phyloP scores from a whole-genome alignment of 1,139 yeast species.

The Lodderomyces oxycetoniae region DNA sequence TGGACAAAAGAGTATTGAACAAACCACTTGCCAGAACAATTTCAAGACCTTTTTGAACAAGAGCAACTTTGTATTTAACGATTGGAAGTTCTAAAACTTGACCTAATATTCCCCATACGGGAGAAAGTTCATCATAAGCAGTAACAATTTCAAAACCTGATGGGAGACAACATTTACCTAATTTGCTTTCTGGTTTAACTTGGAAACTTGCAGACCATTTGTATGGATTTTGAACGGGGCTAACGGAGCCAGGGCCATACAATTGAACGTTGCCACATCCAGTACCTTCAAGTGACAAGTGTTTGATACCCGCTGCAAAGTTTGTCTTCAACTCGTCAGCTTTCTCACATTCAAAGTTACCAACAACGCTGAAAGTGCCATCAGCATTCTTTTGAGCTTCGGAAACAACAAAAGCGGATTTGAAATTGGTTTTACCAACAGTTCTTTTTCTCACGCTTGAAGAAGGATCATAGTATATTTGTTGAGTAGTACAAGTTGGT shows the following conservation, averaged over 20 bases:
- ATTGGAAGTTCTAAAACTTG: slow-evolving; percentile 6
- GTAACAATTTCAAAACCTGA: slow-evolving; percentile 35
- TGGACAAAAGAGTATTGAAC: slow-evolving; percentile 4
- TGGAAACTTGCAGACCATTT: slow-evolving; percentile 12
- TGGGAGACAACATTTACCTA: slow-evolving; percentile 13
- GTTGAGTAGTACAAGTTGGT: slow-evolving; percentile 5
- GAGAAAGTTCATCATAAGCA: slow-evolving; percentile 62
- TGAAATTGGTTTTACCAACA: slow-evolving; percentile 5
- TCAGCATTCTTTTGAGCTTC: slow-evolving; percentile 10
- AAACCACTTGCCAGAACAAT: slow-evolving; percentile 5
- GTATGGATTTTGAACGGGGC: slow-evolving; percentile 9
- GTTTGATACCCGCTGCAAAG: slow-evolving; percentile 7
- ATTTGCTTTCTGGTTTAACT: slow-evolving; percentile 9
- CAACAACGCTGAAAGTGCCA: slow-evolving; percentile 10
- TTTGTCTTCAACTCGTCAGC: slow-evolving; percentile 6
- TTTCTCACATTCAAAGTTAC: slow-evolving; percentile 10
- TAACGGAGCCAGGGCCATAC: slow-evolving; percentile 6
- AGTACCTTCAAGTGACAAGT: slow-evolving; percentile 10
- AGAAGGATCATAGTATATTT: slow-evolving; percentile 4
- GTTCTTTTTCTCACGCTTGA: slow-evolving; percentile 3
- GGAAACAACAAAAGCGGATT: slow-evolving; percentile 12
- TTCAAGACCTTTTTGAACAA: slow-evolving; percentile 3
- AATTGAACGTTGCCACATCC: slow-evolving; percentile 10
- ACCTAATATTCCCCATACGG: slow-evolving; percentile 23
- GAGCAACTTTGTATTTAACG: slow-evolving; percentile 6